Percentiles rank a stretch among this genome's conserved stretches.
phyloP scores from a whole-genome alignment of 306 rosid genomes.

The Trifolium subterraneum region DNA sequence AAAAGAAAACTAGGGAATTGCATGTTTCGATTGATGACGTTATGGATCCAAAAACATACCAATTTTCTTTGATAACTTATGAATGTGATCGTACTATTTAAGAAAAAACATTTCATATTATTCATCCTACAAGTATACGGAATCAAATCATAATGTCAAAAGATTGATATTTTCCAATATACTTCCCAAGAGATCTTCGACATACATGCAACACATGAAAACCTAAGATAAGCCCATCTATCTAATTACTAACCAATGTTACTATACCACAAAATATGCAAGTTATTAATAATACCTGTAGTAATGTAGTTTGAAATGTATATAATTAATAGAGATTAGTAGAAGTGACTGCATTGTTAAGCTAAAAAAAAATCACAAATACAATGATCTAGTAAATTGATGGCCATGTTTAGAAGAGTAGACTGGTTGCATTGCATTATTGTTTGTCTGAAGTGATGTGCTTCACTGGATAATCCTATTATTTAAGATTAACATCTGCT shows the following conservation, averaged over 20 bases:
- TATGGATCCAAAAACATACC: neutral
- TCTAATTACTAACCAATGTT: neutral
- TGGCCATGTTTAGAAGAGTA: constrained; percentile 3
- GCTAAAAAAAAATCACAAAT: constrained; percentile 9
- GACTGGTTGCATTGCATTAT: constrained; percentile 24
- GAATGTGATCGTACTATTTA: constrained; percentile 1
- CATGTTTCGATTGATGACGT: neutral
- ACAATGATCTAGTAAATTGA: constrained; percentile 25
- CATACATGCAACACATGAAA: neutral
- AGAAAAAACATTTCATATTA: neutral
- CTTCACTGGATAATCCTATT: constrained; percentile 6
- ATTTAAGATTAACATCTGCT: constrained; percentile 30
- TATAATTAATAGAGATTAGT: neutral
- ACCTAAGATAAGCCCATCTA: neutral
- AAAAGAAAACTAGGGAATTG: constrained; percentile 24
- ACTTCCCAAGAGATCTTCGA: constrained; percentile 6
- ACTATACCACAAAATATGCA: constrained; percentile 3
- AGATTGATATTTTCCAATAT: neutral
- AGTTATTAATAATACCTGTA: neutral
- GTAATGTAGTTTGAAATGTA: neutral
- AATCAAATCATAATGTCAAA: neutral
- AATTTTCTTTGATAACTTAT: constrained; percentile 1
- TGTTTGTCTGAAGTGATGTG: constrained; percentile 17
- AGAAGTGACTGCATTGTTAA: constrained; percentile 7
- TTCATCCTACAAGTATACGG: constrained; percentile 6